Percentiles rank a stretch among this genome's conserved stretches.
Conservation (phyloP, 2,329 filamentous ascomycete species). For the Verticillium klebahnii region DNA sequence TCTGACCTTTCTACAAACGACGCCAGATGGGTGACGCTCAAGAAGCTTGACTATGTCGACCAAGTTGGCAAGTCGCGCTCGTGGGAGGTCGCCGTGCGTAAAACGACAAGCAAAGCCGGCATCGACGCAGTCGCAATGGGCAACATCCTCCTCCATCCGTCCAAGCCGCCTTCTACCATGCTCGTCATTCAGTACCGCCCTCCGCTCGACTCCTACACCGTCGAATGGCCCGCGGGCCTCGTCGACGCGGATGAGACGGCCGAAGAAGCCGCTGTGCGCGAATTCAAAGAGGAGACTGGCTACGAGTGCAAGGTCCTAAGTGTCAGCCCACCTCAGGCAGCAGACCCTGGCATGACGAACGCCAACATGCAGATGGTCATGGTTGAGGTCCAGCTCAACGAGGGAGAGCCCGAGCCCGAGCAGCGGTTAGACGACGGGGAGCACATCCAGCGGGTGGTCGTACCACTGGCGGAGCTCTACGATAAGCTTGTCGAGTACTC, state of each 20-base stretch:
- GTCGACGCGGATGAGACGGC: conserved; percentile 47
- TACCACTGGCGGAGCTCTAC: conserved; percentile 53
- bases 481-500: conserved; percentile 43
- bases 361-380: conserved; percentile 59
- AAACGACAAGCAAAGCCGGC: conserved; percentile 47
- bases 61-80: conserved; percentile 47
- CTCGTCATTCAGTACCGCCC: conserved; percentile 50
- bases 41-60: conserved; percentile 54
- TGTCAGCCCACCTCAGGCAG: conserved; percentile 49
- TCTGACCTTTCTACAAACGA: conserved; percentile 44
- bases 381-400: conserved; percentile 50
- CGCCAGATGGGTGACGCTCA: conserved; percentile 52
- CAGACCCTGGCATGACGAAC: conserved; percentile 54
- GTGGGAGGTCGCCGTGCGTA: conserved; percentile 58
- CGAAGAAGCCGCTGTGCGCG: conserved; percentile 46
- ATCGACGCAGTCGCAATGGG: conserved; percentile 61
- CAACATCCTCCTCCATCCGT: conserved; percentile 48
- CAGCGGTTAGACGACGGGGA: conserved; percentile 58
- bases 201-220: conserved; percentile 44
- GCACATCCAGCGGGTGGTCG: conserved; percentile 55
- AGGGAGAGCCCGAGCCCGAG: conserved; percentile 46
- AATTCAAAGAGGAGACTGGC: conserved; percentile 52
- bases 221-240: conserved; percentile 51
- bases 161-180: conserved; percentile 38
- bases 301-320: conserved; percentile 44